phyloP scores from a whole-genome alignment of 306 rosid species.

The Prunus campanulata region DNA sequence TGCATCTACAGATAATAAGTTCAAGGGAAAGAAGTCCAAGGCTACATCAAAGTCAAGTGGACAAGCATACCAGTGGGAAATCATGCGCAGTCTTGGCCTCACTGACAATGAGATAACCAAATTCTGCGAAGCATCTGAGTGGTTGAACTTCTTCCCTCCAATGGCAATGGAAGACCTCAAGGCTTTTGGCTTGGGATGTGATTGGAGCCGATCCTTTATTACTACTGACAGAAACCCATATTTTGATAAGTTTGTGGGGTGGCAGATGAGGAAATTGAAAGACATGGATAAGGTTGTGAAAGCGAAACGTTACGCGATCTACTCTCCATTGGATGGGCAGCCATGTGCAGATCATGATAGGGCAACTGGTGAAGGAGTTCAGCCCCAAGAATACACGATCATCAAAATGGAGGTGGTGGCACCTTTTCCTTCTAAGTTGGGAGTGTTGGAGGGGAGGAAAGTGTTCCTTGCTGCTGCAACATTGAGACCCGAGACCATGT shows the following conservation, averaged over 20 bases:
- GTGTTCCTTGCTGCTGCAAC: conserved; percentile 80
- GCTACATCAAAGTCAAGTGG: conserved; percentile 66
- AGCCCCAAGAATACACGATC: conserved; percentile 86
- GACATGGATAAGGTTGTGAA: conserved; percentile 81
- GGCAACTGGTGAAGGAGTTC: conserved; percentile 98
- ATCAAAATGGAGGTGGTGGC: conserved; percentile 31
- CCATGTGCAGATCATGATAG: conserved; percentile 99
- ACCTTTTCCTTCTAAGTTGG: conserved; percentile 68
- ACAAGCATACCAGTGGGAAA: conserved; percentile 84
- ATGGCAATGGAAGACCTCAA: conserved; percentile 82
- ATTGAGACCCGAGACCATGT: conserved; percentile 95
- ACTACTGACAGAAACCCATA: conserved; percentile 74
- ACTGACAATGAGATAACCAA: conserved; percentile 63
- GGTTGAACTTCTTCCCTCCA: conserved; percentile 87
- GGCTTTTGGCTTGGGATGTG: conserved; percentile 91
- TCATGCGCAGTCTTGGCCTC: conserved; percentile 87
- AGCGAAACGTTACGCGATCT: conserved; percentile 76
- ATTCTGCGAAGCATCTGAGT: conserved; percentile 68
- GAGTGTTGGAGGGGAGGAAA: conserved; percentile 65
- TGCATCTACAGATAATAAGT: conserved; percentile 50
- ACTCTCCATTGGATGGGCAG: conserved; percentile 88
- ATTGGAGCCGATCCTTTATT: conserved; percentile 88
- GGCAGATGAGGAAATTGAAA: conserved; percentile 97
- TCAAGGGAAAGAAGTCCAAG: conserved; percentile 89
- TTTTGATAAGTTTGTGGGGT: conserved; percentile 74